Conservation (phyloP, 2,329 filamentous ascomycete genomes). For the Venturia carpophila region DNA sequence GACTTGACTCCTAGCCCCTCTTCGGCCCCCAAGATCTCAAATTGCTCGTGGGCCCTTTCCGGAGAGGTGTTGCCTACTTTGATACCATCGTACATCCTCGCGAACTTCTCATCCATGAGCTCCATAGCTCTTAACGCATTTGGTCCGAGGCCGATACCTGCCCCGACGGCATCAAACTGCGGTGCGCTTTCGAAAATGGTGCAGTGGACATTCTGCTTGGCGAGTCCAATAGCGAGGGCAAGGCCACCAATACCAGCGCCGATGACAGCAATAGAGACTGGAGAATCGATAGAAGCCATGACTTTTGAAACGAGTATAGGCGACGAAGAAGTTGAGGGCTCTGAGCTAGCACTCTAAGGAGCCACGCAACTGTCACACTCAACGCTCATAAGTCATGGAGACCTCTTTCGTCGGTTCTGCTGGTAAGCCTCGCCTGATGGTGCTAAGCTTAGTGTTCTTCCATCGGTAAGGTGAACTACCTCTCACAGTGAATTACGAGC, state of each 20-base stretch:
- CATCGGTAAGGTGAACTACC: not conserved
- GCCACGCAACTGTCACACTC: not conserved
- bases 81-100: slow-evolving; percentile 25
- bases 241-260: slow-evolving; percentile 28
- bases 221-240: slow-evolving; percentile 26
- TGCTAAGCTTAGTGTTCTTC: not conserved
- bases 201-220: slow-evolving; percentile 24
- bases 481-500: not conserved
- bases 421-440: not conserved
- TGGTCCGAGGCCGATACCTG: slow-evolving; percentile 26
- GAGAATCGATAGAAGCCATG: slow-evolving; percentile 15
- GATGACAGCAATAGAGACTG: slow-evolving; percentile 26
- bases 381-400: slow-evolving; percentile 11
- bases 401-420: not conserved
- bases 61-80: slow-evolving; percentile 24
- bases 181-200: slow-evolving; percentile 27
- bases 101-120: slow-evolving; percentile 24
- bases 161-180: slow-evolving; percentile 26
- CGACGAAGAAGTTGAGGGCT: not conserved
- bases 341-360: slow-evolving; percentile 8
- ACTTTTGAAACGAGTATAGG: not conserved
- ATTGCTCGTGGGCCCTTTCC: slow-evolving; percentile 21
- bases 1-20: slow-evolving; percentile 28
- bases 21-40: slow-evolving; percentile 20
- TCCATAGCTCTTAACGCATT: slow-evolving; percentile 25